Evolutionary conservation across 495 filamentous ascomycete species (phyloP), one percentile per base, ranked within the genome.

Genomic region (Tuber calosporum): DNA sequence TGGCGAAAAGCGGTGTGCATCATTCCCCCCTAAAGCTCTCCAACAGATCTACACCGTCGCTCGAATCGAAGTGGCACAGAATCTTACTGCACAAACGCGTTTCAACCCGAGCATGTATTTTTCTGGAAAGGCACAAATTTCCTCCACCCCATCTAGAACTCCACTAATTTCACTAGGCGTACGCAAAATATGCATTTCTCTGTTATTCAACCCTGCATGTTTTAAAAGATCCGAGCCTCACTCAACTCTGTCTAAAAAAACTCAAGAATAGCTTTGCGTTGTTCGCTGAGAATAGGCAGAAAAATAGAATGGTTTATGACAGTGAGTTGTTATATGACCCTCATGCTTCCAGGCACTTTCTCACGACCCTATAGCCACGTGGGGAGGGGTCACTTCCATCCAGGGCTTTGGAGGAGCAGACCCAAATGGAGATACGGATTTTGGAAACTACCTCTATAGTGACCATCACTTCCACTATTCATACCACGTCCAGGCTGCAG

Each of bases 41-140:
- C 53, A 34, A 17, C 26, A 30, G 53, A 62, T 62, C n/a, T 17
- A 62, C 26, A 6, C 53, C 0, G 53, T 62, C 2, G 43, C 77
- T 34, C 62, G 26, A 20, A 83, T 85, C 17, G 95, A 99, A 82
- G 82, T 96, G 0, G 83, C 86, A 17, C 88, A 96, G 81, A 87
- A 94, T 79, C 90, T 97, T 69, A 80, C 84, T 34, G 79, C 82
- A 11, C 91, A 96, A 80, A 89, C 88, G 6, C 86, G 94, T 74
- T 85, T 93, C 39, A 87, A 96, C 81, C 53, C 53, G 53, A 96
- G 91, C 75, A 96, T 97, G 90, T 99, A 99, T 83, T 99, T 91
- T 81, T 90, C 90, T 75, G 94, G 94, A 77, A 99, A 99, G 85
- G 89, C 88, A 80, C 70, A 69, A 72, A 70, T 39, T 37, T 37